These are phyloP conservation scores for Cercophora sp. DNA, from an alignment of 495 filamentous ascomycete genomes.

Conservation along the genomic window DNA sequence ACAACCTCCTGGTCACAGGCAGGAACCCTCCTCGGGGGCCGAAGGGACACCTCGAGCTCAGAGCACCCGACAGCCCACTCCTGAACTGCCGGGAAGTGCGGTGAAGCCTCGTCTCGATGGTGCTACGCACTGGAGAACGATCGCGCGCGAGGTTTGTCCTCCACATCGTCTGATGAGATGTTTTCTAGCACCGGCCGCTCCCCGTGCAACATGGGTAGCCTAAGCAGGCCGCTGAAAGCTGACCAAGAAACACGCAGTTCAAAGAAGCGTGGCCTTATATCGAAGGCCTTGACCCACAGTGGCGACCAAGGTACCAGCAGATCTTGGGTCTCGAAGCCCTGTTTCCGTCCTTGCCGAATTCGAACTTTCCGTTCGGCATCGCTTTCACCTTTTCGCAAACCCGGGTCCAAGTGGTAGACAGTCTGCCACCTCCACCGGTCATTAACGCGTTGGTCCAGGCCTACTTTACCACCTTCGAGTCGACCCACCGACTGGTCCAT, in stretches of 20 bases:
- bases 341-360: conserved; percentile 12
- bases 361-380: conserved; percentile 25
- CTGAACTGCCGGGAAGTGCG: conserved; percentile 5
- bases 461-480: conserved; percentile 24
- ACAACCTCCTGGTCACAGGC: conserved; percentile 9
- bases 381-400: conserved; percentile 11
- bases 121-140: conserved; percentile 21
- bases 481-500: conserved; percentile 24
- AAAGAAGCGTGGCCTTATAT: conserved; percentile 23
- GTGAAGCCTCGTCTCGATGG: conserved; percentile 14
- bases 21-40: conserved; percentile 11
- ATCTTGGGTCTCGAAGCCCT: conserved; percentile 20
- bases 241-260: conserved; percentile 14
- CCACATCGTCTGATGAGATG: not conserved
- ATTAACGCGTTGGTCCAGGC: conserved; percentile 21
- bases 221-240: not conserved
- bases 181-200: not conserved
- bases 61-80: not conserved
- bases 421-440: conserved; percentile 19
- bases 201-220: not conserved
- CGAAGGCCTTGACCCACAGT: conserved; percentile 18
- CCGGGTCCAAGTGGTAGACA: conserved; percentile 17
- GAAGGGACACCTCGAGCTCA: conserved; percentile 5
- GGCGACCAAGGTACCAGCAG: conserved; percentile 20
- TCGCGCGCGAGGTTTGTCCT: conserved; percentile 22